Evolutionary conservation across 2,329 filamentous ascomycete genomes (phyloP), one percentile per base, ranked within the genome.

Genomic region (Fusarium siculi): DNA sequence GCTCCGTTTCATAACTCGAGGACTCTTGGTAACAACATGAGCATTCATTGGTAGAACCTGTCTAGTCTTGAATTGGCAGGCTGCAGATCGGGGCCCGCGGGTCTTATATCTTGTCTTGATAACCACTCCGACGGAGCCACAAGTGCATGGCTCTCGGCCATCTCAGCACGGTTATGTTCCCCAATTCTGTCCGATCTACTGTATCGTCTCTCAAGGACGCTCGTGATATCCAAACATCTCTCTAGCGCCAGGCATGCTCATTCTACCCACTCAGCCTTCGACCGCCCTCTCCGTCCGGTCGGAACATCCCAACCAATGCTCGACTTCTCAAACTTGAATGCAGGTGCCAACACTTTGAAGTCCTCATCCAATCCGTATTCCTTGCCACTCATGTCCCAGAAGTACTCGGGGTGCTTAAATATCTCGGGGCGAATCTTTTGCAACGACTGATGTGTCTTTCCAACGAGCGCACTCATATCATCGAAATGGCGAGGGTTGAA

Each of bases 251-350:
- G 9, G 4, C 18, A 46, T 8, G 0, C 5, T 21, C 28, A 53
- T 12, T 18, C 16, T 16, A 39, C 19, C 50, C 50, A 53, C n/a
- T 57, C 54, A 4, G 54, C 30, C 18, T 57, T 57, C 18, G 54
- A 57, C 5, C 54, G 19, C 12, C 54, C 54, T 44, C 54, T 47
- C 12, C 54, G 54, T 21, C 54, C 54, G 5, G 54, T 47, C 2
- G 54, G 40, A 21, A 46, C 54, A n/a, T 25, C 21, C 40, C 40
- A 57, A 9, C 39, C 54, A 47, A 57, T 47, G 6, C 28, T 47
- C 23, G 54, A 57, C 54, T 57, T 57, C 9, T 57, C 54, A n/a
- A 57, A 47, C n/a, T 28, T 47, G n/a, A 57, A 57, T 19, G 54
- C 30, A 12, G 54, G 54, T 7, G 54, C 54, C 14, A 57, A 9